Conservation (phyloP, 192 early-diverging fungal genomes). For the Coemansia sp. region DNA sequence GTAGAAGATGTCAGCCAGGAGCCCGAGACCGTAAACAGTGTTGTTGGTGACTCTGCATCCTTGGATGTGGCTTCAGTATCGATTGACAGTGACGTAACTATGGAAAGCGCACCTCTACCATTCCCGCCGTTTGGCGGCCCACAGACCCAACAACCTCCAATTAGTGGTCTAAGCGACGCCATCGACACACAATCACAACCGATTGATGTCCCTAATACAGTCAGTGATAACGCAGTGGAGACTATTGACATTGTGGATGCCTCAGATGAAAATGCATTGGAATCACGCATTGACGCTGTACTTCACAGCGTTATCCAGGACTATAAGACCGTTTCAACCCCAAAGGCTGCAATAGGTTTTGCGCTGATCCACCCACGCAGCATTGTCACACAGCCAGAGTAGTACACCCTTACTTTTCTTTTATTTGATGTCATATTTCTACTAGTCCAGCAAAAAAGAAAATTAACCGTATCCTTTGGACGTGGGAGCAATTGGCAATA, state of each 20-base stretch:
- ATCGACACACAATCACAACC: slow-evolving; percentile 1
- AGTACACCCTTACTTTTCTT: background rate
- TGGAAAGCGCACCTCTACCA: slow-evolving; percentile 35
- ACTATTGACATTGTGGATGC: slow-evolving; percentile 42
- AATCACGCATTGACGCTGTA: slow-evolving; percentile 50
- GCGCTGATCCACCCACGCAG: slow-evolving; percentile 48
- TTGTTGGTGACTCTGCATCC: background rate
- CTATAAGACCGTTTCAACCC: slow-evolving; percentile 40
- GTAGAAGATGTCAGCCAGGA: background rate
- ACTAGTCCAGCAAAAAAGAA: no score
- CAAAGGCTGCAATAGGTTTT: slow-evolving; percentile 54
- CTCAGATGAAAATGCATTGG: slow-evolving; percentile 32
- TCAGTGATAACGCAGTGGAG: slow-evolving; percentile 12
- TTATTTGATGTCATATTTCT: background rate
- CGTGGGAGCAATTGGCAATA: no score
- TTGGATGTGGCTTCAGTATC: background rate
- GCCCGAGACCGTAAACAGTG: background rate
- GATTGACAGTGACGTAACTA: slow-evolving; percentile 20
- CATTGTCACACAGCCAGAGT: background rate
- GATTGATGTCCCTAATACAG: background rate
- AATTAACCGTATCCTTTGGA: no score
- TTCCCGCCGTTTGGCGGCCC: slow-evolving; percentile 43
- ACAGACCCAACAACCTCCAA: slow-evolving; percentile 18
- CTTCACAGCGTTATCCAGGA: slow-evolving; percentile 49
- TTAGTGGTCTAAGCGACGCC: background rate